Evolutionary conservation across 108 stramenopile genomes (phyloP), one percentile per base, ranked within the genome.

Genomic region (Nitzschia sp.): DNA sequence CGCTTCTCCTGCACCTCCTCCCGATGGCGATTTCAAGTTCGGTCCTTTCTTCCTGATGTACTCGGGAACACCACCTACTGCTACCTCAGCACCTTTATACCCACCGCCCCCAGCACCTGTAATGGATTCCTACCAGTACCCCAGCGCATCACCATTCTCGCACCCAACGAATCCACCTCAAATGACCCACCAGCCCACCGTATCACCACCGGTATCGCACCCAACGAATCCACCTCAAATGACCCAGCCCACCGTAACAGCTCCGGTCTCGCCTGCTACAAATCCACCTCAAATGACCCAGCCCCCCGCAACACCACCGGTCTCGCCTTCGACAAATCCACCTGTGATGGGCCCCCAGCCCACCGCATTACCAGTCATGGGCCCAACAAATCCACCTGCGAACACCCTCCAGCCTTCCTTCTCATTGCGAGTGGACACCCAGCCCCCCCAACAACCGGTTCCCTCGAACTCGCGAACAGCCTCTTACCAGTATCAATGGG

Each of bases 401-500:
- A 42, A 8, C 15, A 15, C 38, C 11, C n/a, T n/a, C n/a, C n/a
- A n/a, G n/a, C n/a, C n/a, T n/a, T n/a, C n/a, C n/a, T n/a, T n/a
- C n/a, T n/a, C n/a, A n/a, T n/a, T n/a, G n/a, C n/a, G n/a, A n/a
- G n/a, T n/a, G n/a, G n/a, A n/a, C 38, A 13, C 38, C 49, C 49
- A 23, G n/a, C 13, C 13, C 49, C 49, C 21, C 49, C n/a, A n/a
- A 9, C 49, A 51, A 42, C 38, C 38, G 38, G 9, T 13, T 42
- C 38, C 38, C 11, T 51, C 49, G n/a, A 19, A 17, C 42, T 59
- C 68, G 2, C 19, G 46, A 59, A 46, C 36, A 6, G 21, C 57
- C 1, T 25, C 2, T 6, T 46, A 70, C 26, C 55, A 34, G 18
- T 70, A 47, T 53, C 46, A 59, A 28, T 70, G 68, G 68, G 57